Evolutionary conservation across 2,329 filamentous ascomycete genomes (phyloP), one percentile per base, ranked within the genome.

Genomic region (Colletotrichum lini): DNA sequence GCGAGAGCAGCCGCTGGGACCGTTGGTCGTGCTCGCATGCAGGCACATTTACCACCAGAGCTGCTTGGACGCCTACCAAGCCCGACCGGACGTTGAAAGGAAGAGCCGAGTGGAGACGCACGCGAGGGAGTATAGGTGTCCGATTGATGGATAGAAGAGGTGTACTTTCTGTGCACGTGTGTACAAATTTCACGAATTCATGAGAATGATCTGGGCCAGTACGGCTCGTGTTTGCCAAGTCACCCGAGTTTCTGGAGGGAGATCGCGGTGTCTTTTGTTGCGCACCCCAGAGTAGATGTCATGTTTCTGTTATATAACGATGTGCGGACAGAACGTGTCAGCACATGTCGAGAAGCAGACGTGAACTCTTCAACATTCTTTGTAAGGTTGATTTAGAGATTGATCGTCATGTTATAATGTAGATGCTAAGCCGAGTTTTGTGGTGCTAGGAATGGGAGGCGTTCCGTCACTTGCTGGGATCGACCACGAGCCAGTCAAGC

Each of bases 31-130:
- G 59, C 82, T 94, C 76, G 91, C 91, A 26, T 94, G 92, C 78
- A 86, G 91, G 66, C 92, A 94, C 79, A 89, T 93, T 21, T 93
- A 92, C 76, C 92, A 94, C 81, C 86, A 90, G 78, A 84, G 83
- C 35, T 95, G 92, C 77, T 82, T 93, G 49, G 93, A 96, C 78
- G 87, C 89, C 70, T 80, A 92, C 74, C 89, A 90, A 75, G 86
- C 85, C 44, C 84, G 87, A 72, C 84, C 85, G 67, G 86, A 85
- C 73, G 79, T 83, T 76, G 84, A 79, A 75, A 77, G 76, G 72
- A 76, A 79, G 78, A 78, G 69, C 75, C 82, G 82, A 67, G 84
- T 82, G 50, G 77, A 79, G 61, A 81, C 80, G 15, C 79, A 80
- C 64, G 83, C 87, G 74, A 80, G 82, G 73, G 87, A 84, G 77